Percentiles rank a stretch among this genome's conserved stretches.
phyloP scores from a whole-genome alignment of 495 filamentous ascomycete species.

The Aspergillus bridgeri region DNA sequence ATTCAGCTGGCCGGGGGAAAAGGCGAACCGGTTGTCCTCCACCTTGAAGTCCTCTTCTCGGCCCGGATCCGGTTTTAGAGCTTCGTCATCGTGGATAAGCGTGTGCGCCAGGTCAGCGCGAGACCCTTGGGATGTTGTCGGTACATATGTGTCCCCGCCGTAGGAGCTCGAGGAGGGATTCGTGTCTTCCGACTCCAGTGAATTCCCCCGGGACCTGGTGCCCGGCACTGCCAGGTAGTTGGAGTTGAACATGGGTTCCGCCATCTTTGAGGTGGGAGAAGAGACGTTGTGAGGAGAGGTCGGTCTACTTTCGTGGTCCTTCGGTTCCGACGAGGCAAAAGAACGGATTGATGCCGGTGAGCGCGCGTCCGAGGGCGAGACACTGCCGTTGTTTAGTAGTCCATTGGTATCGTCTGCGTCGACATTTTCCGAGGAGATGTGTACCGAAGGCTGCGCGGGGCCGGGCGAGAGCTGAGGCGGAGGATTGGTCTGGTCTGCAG shows the following conservation, averaged over 20 bases:
- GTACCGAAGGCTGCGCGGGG: constrained; percentile 44
- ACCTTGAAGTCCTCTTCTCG: constrained; percentile 71
- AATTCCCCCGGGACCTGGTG: constrained; percentile 59
- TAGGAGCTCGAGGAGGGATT: constrained; percentile 48
- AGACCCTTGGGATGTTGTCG: constrained; percentile 33
- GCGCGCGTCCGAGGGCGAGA: constrained; percentile 58
- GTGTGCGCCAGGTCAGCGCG: constrained; percentile 36
- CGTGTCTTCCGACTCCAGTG: constrained; percentile 58
- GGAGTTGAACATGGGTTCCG: constrained; percentile 42
- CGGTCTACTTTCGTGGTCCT: constrained; percentile 73
- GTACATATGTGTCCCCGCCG: constrained; percentile 48
- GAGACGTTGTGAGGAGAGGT: constrained; percentile 88
- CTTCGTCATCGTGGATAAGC: constrained; percentile 53
- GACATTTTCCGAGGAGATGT: constrained; percentile 42
- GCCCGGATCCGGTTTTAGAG: constrained; percentile 64
- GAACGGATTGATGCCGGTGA: constrained; percentile 51
- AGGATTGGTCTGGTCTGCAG: constrained; percentile 18
- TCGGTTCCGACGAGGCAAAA: constrained; percentile 67
- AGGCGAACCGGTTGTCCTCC: constrained; percentile 76
- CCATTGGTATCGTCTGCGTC: constrained; percentile 39
- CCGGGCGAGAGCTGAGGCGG: constrained; percentile 27
- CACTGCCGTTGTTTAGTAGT: constrained; percentile 40
- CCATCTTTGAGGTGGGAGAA: constrained; percentile 56
- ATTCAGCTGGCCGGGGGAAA: constrained; percentile 73
- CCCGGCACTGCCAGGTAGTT: constrained; percentile 63